Evolutionary conservation across 2,329 filamentous ascomycete genomes (phyloP).

Genomic region (Epichloe hybrida): DNA sequence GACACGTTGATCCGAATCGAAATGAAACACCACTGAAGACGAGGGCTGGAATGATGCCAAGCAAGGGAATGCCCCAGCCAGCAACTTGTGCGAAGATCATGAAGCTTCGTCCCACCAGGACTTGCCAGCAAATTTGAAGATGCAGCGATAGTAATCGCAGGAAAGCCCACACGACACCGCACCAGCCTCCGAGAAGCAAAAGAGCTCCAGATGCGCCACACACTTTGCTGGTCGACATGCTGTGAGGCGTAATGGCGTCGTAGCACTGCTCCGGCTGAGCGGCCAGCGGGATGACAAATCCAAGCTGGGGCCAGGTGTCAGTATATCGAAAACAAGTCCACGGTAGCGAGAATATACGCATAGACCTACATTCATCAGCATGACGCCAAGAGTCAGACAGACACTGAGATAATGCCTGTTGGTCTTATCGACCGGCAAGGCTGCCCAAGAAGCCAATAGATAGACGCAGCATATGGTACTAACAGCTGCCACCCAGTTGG

Average conservation of each 20-base stretch:
- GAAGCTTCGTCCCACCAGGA: conserved; percentile 75
- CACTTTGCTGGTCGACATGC: conserved; percentile 68
- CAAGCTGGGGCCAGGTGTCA: conserved; percentile 43
- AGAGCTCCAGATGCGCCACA: conserved; percentile 85
- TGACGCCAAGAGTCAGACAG: conserved; percentile 62
- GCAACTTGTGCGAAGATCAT: conserved; percentile 71
- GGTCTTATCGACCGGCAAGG: conserved; percentile 77
- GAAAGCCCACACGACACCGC: conserved; percentile 80
- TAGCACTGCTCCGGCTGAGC: conserved; percentile 69
- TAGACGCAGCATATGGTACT: conserved; percentile 61
- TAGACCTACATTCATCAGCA: conserved; percentile 61
- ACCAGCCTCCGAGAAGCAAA: conserved; percentile 74
- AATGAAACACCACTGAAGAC: conserved; percentile 86
- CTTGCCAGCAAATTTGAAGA: conserved; percentile 95
- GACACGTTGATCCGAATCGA: conserved; percentile 81
- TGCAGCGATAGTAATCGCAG: conserved; percentile 83
- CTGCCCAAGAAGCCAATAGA: conserved; percentile 64
- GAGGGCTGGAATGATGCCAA: conserved; percentile 64
- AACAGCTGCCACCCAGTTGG: conserved; percentile 74
- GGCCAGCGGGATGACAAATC: conserved; percentile 79
- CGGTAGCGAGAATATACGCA: not conserved
- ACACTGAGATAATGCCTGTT: conserved; percentile 88
- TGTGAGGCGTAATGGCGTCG: conserved; percentile 82
- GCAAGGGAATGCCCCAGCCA: conserved; percentile 76
- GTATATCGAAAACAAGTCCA: not conserved